Percentiles rank a stretch among this genome's conserved stretches.
phyloP scores from a whole-genome alignment of 306 rosid genomes.

The Fagus crenata region DNA sequence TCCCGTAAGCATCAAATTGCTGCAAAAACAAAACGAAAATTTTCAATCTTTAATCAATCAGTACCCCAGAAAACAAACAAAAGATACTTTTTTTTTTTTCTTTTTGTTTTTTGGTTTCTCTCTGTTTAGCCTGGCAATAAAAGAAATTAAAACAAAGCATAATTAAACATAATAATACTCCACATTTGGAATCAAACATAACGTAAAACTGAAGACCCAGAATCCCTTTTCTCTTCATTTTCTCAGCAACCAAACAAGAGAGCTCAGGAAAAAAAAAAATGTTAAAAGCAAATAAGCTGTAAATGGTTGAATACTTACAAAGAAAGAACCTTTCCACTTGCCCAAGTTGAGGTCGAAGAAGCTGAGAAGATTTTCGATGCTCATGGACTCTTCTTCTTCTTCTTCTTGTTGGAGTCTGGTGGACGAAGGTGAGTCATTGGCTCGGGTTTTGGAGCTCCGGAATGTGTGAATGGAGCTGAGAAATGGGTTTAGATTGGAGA shows the following conservation, averaged over 20 bases:
- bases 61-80: background rate
- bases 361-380: constrained; percentile 64
- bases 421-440: constrained; percentile 44
- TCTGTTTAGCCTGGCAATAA: background rate
- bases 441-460: constrained; percentile 38
- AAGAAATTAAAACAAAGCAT: background rate
- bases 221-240: background rate
- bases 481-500: constrained; percentile 11
- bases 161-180: background rate
- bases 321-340: constrained; percentile 89
- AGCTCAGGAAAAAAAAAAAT: background rate
- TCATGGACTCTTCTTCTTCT: constrained; percentile 55
- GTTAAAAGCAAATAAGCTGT: too few species aligned
- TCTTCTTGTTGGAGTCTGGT: constrained; percentile 24
- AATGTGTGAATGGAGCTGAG: constrained; percentile 23
- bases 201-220: background rate
- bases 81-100: background rate
- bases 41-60: background rate
- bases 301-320: constrained; percentile 41
- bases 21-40: constrained; percentile 22
- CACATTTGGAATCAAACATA: background rate
- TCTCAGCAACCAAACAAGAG: constrained; percentile 4
- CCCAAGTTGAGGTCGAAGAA: constrained; percentile 68
- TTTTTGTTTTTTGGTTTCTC: background rate
- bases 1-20: constrained; percentile 91